Evolutionary conservation across 805 yeast species (phyloP), one percentile per base, ranked within the genome.

Genomic region (Barnettozyma vustinii): DNA sequence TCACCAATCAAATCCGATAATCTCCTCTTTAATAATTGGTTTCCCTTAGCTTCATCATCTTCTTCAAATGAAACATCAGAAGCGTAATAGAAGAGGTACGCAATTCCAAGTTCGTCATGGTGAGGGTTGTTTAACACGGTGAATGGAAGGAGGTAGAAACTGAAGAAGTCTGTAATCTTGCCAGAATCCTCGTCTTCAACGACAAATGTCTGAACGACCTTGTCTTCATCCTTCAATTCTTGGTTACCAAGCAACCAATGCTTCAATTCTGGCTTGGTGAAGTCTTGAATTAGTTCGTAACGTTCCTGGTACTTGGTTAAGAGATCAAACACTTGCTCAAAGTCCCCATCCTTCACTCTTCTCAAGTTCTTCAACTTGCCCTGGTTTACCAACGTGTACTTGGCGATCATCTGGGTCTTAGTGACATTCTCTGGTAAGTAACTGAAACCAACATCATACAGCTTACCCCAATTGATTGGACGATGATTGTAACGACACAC

Each of bases 401-500:
- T 73, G 10, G 89, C 86, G 40, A 82, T 74, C 90, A 84, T 85
- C 49, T 79, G 79, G 37, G 73, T 61, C 88, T 79, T 66, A 2
- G 97, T 83, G 48, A 80, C 80, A 49, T 76, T 77, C 15, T 77
- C 73, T 9, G 97, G 97, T 49, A 90, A 72, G 47, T 81, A 82
- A 12, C 94, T 82, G 59, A 94, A 94, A 0, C 96, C 97, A 48
- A 90, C 96, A 47, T 89, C 96, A 60, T 86, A 74, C 21, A 94
- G 75, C 62, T 88, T 92, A 13, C 80, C 70, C 98, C 99, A 94
- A 63, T 94, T 86, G 55, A 94, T 71, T 1, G 97, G 95, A 58
- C 99, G 85, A 69, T 94, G 99, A 39, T 87, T 85, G 66, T 94
- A 94, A 52, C 97, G 78, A 64, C 95, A 84, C 2, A 88, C 81